Base-by-base conservation (phyloP, 2,329 filamentous ascomycete species). In the Fusarium ambrosium region DNA sequence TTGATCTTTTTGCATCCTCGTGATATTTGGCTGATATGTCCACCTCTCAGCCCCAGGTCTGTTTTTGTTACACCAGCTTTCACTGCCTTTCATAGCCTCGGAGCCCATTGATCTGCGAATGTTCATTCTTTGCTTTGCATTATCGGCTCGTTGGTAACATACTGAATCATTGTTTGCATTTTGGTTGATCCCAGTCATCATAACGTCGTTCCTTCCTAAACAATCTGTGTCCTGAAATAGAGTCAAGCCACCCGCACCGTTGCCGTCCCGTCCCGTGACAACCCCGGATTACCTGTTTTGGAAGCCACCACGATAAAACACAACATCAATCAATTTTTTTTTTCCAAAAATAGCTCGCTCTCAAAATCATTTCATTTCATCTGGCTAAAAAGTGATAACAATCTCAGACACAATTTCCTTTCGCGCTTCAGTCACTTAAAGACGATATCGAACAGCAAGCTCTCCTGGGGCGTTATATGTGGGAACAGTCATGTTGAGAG, bases 401-500 rank as follows among this genome's bases (percentile, higher is more conserved):
- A 60, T 60, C 34, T 60, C 37, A 27, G 18, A n/a, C 22, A 20
- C 20, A 43, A 45, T 29, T 20, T 6, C 20, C 14, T 41, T 18
- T 18, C 36, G 41, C 10, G 34, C 34, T 36, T 29, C 55, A 53
- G 27, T 27, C 29, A 53, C 20, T 81, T 80, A 88, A 41, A 88
- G 78, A 58, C 87, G 86, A 71, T 79, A 82, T 2, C 79, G 74
- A 22, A 87, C 79, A 5, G 77, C 73, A 9, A 82, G 61, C 75
- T 89, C 88, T 6, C 87, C 87, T 0, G 88, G 90, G 0, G 88
- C 90, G 70, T 92, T 83, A 79, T 92, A 92, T 11, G 85, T 86
- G 1, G 91, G 91, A 4, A 92, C 92, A 84, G 91, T 93, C 94
- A 96, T 96, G 48, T 95, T 91, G 71, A 96, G 85, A 11, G 91